Base-by-base conservation (phyloP, 106 monocot genomes). In the Xerophyta viscosa region DNA sequence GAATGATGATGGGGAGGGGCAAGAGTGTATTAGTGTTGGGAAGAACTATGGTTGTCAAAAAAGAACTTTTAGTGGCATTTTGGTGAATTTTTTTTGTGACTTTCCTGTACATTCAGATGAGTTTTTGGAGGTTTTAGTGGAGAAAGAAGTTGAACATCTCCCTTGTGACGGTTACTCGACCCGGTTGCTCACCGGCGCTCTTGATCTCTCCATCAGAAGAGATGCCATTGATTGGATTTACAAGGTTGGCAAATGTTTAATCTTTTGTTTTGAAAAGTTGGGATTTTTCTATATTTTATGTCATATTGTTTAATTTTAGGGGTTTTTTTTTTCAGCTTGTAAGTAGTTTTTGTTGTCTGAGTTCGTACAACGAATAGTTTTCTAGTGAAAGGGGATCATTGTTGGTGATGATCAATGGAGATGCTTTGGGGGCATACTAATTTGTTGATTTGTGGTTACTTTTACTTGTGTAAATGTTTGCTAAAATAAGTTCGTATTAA, bases 181-280 rank as follows among this genome's bases (percentile, higher is more conserved):
- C 56, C 66, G 82, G 64, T 51, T 96, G 44, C 54, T 64, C 19
- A 65, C 36, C 31, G 84, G 88, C 33, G 55, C 63, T 29, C 46
- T 85, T 58, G 79, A 89, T 29, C 33, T 70, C 37, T 78, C 78
- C 6, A 54, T 88, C 27, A 65, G 96, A 30, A 75, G 61, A 36
- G 81, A 88, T 51, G 85, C 96, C 78, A 82, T 96, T 65, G 85
- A 85, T 70, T 96, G 89, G 96, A 89, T 89, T 58, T 53, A 56
- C 53, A 89, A 89, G 89, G 96, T 89, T 20, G 33, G 11, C 5
- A 33, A 6, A 6, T 33, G 5, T 33, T 33, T 11, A 5, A 5
- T 11, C 18, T 42, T 22, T 44, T 44, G 3, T 17, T 44, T 17
- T 14, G 6, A 8, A 3, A 3, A 44, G 6, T 44, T 44, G 3